phyloP scores from a whole-genome alignment of 2,329 filamentous ascomycete genomes.

The Fusarium sarcochroum region DNA sequence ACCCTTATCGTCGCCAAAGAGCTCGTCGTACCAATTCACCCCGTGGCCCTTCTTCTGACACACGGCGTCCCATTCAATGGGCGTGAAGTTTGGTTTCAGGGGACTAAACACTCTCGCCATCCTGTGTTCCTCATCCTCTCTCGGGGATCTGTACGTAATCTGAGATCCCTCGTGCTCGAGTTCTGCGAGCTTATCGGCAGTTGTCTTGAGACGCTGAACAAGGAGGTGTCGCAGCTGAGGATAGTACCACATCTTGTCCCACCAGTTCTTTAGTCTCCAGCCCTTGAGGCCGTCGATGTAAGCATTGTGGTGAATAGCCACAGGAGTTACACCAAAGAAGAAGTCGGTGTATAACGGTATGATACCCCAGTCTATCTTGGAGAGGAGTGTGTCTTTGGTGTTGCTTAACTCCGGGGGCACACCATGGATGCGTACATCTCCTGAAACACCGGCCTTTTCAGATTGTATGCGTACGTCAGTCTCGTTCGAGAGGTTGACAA shows the following conservation, averaged over 20 bases:
- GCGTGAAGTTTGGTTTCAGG: slow-evolving; percentile 34
- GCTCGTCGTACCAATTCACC: slow-evolving; percentile 51
- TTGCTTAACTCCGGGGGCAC: slow-evolving; percentile 48
- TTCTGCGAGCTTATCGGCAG: slow-evolving; percentile 32
- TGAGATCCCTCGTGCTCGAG: slow-evolving; percentile 4
- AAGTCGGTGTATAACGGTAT: slow-evolving; percentile 56
- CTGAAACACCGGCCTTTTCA: slow-evolving; percentile 51
- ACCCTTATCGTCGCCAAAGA: slow-evolving; percentile 54
- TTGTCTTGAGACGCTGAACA: slow-evolving; percentile 42
- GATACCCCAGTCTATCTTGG: slow-evolving; percentile 49
- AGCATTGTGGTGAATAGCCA: slow-evolving; percentile 57
- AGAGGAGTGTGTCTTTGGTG: slow-evolving; percentile 32
- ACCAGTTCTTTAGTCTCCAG: slow-evolving; percentile 53
- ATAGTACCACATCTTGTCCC: slow-evolving; percentile 56
- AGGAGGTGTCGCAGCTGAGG: slow-evolving; percentile 51
- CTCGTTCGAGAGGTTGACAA: slow-evolving; percentile 50
- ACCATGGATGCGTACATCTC: slow-evolving; percentile 47
- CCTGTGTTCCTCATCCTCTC: slow-evolving; percentile 27
- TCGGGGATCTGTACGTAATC: slow-evolving; percentile 46
- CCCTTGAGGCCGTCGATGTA: slow-evolving; percentile 52
- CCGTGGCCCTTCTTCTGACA: slow-evolving; percentile 50
- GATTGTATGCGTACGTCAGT: slow-evolving; percentile 45
- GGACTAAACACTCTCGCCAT: slow-evolving; percentile 47
- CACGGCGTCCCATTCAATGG: slow-evolving; percentile 52
- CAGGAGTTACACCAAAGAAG: slow-evolving; percentile 54